Evolutionary conservation across 306 rosid genomes (phyloP).

Genomic region (Hippophae rhamnoides): DNA sequence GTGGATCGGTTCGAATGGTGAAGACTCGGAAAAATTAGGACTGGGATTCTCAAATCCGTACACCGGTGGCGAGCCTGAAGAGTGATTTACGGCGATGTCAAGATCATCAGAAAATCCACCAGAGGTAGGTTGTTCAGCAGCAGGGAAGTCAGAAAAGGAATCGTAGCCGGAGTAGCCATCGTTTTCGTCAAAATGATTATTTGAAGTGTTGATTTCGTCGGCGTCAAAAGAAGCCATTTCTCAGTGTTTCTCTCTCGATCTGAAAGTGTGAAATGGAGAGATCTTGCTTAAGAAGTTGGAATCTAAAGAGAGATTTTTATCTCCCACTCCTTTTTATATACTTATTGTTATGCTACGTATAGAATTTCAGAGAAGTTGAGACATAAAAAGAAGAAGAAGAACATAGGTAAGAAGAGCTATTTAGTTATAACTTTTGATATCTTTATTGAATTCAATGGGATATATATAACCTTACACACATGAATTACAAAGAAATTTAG

Average conservation of each 20-base stretch:
- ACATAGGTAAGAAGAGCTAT: too few relatives aligned
- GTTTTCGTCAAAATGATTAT: slow-evolving; percentile 31
- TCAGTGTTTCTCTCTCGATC: slow-evolving; percentile 4
- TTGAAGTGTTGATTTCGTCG: slow-evolving; percentile 50
- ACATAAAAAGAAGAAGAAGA: too few relatives aligned
- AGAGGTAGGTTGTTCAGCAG: slow-evolving; percentile 24
- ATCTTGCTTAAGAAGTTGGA: too few relatives aligned
- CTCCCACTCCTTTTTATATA: too few relatives aligned
- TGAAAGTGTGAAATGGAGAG: too few relatives aligned
- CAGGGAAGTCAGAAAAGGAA: slow-evolving; percentile 50
- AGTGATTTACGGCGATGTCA: slow-evolving; percentile 48
- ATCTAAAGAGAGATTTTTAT: too few relatives aligned
- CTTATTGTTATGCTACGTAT: too few relatives aligned
- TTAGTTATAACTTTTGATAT: too few relatives aligned
- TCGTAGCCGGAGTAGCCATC: slow-evolving; percentile 53
- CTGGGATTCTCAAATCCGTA: slow-evolving; percentile 70
- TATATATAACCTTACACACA: too few relatives aligned
- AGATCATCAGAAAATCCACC: slow-evolving; percentile 36
- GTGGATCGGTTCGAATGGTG: slow-evolving; percentile 57
- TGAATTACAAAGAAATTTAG: too few relatives aligned
- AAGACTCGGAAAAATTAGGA: slow-evolving; percentile 55
- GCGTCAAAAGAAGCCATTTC: slow-evolving; percentile 75
- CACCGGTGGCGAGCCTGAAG: slow-evolving; percentile 53
- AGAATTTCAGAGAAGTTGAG: too few relatives aligned
- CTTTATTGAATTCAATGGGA: too few relatives aligned